Evolutionary conservation across 2,329 filamentous ascomycete genomes (phyloP).

Genomic region (Penicillium corylophilum): DNA sequence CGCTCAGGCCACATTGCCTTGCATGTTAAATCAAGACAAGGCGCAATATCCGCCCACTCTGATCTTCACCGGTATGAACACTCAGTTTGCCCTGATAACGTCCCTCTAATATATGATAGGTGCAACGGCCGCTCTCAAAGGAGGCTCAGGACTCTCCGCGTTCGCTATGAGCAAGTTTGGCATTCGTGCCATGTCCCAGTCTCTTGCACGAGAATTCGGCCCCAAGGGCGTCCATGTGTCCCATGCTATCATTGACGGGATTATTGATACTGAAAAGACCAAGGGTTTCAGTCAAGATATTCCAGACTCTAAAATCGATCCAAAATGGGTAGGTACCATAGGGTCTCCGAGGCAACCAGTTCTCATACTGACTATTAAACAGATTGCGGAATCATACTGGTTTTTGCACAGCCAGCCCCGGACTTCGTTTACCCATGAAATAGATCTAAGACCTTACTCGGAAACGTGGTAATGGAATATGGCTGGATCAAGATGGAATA

Average conservation of each 20-base stretch:
- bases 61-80: slow-evolving; percentile 47
- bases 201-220: slow-evolving; percentile 55
- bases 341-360: too few species aligned
- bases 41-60: slow-evolving; percentile 50
- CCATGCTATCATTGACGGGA: slow-evolving; percentile 57
- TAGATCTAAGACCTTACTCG: background rate
- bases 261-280: slow-evolving; percentile 55
- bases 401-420: slow-evolving; percentile 53
- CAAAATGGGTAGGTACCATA: slow-evolving; percentile 44
- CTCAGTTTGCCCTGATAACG: too few species aligned
- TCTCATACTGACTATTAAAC: background rate
- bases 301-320: slow-evolving; percentile 52
- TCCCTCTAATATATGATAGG: too few species aligned
- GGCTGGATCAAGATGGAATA: too few species aligned
- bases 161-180: slow-evolving; percentile 56
- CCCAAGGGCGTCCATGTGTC: slow-evolving; percentile 57
- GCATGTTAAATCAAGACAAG: slow-evolving; percentile 40
- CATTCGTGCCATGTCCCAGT: slow-evolving; percentile 51
- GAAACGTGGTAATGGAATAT: slow-evolving; percentile 18
- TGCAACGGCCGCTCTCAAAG: slow-evolving; percentile 55
- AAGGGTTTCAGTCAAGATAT: slow-evolving; percentile 36
- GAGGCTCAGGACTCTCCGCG: slow-evolving; percentile 49
- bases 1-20: slow-evolving; percentile 49
- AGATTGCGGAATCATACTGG: slow-evolving; percentile 60
- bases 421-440: slow-evolving; percentile 55